A percentile compares a stretch with the other conserved stretches of the same genome.
phyloP scores from a whole-genome alignment of 495 filamentous ascomycete genomes.

The Neurospora hispaniola region DNA sequence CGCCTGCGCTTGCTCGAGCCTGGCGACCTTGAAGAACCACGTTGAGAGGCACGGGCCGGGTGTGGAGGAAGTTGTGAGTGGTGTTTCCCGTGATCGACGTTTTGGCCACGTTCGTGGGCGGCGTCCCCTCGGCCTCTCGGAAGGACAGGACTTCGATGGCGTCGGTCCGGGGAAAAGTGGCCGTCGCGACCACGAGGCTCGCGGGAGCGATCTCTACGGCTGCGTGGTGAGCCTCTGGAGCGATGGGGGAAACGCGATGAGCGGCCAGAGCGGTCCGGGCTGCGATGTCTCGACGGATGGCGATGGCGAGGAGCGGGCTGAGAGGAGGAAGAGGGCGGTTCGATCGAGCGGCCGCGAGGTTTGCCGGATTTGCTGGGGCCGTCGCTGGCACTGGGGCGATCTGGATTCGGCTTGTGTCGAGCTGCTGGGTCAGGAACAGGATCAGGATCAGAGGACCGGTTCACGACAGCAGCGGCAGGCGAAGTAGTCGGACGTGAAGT shows the following conservation, averaged over 20 bases:
- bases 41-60: conserved; percentile 4
- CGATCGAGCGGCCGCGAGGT: conserved; percentile 6
- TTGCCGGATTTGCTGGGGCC: conserved; percentile 10
- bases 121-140: conserved; percentile 17
- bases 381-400: neutral
- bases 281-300: conserved; percentile 20
- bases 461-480: conserved; percentile 22
- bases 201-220: conserved; percentile 21
- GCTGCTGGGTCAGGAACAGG: conserved; percentile 2
- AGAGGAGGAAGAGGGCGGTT: conserved; percentile 6
- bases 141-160: conserved; percentile 6
- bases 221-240: conserved; percentile 9
- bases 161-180: conserved; percentile 19
- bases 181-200: conserved; percentile 25
- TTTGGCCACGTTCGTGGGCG: neutral
- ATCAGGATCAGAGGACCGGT: conserved; percentile 13
- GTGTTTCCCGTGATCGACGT: neutral
- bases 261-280: conserved; percentile 22
- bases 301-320: conserved; percentile 8
- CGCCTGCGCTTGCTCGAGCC: conserved; percentile 29
- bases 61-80: neutral
- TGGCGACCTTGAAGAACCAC: conserved; percentile 22
- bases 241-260: conserved; percentile 17
- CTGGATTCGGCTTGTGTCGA: neutral
- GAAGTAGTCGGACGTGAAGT: conserved; percentile 24